phyloP scores from a whole-genome alignment of 1,284 basidiomycete species.

The Ustilago vetiveriae region DNA sequence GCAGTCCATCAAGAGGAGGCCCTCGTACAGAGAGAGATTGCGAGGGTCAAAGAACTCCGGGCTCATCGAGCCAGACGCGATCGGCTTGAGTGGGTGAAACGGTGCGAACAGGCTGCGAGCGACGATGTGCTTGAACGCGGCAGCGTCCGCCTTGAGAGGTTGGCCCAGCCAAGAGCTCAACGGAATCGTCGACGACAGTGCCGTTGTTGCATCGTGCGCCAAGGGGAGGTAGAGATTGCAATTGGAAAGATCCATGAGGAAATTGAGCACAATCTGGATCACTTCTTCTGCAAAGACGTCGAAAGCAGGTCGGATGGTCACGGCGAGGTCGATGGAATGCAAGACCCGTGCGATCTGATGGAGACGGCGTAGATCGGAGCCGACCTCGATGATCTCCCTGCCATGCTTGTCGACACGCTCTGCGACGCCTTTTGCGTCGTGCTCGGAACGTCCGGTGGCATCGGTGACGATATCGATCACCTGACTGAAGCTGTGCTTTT shows the following conservation, averaged over 20 bases:
- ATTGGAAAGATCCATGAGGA: constrained; percentile 61
- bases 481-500: constrained; percentile 93
- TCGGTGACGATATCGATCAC: constrained; percentile 75
- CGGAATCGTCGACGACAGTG: constrained; percentile 3
- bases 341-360: constrained; percentile 83
- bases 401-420: constrained; percentile 81
- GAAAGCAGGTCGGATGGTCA: constrained; percentile 85
- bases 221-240: constrained; percentile 51
- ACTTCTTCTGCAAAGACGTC: constrained; percentile 91
- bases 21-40: constrained; percentile 58
- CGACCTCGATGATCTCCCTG: constrained; percentile 84
- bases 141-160: constrained; percentile 46
- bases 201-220: constrained; percentile 3
- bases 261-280: constrained; percentile 69
- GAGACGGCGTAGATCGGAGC: constrained; percentile 75
- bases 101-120: constrained; percentile 48
- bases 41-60: constrained; percentile 57
- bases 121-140: constrained; percentile 52
- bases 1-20: constrained; percentile 60
- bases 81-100: constrained; percentile 44
- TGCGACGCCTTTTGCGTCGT: constrained; percentile 73
- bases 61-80: constrained; percentile 50
- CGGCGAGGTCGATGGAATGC: constrained; percentile 87
- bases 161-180: constrained; percentile 20
- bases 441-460: constrained; percentile 51